Conservation (phyloP, 2,329 filamentous ascomycete species). For the Dactylonectria macrodidyma region DNA sequence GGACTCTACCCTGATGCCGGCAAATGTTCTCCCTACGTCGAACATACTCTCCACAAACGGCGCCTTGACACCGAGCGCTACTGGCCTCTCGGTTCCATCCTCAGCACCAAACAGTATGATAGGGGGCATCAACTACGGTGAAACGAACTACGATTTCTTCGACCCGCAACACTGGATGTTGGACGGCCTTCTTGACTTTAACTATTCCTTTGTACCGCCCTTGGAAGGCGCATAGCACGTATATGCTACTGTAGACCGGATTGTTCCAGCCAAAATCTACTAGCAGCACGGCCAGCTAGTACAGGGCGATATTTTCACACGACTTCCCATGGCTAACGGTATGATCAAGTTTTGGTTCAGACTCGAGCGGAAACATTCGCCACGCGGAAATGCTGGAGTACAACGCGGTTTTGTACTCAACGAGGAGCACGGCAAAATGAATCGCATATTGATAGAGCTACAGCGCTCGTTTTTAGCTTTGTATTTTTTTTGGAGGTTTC, state of each 20-base stretch:
- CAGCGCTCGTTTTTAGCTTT: constrained; percentile 20
- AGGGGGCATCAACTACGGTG: constrained; percentile 70
- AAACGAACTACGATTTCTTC: constrained; percentile 87
- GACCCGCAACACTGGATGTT: constrained; percentile 95
- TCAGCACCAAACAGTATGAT: constrained; percentile 63
- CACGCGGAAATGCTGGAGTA: neutral
- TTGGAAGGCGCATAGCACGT: constrained; percentile 65
- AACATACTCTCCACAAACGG: constrained; percentile 66
- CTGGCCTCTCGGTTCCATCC: constrained; percentile 58
- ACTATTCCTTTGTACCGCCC: constrained; percentile 73
- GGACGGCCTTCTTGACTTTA: constrained; percentile 87
- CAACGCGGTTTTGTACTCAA: constrained; percentile 8
- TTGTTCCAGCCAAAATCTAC: neutral
- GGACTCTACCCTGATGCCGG: constrained; percentile 71
- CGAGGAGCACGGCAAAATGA: constrained; percentile 10
- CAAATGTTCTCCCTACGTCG: constrained; percentile 57
- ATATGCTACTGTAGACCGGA: constrained; percentile 7
- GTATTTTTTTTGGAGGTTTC: constrained; percentile 12
- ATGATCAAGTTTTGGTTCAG: neutral
- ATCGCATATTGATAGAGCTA: constrained; percentile 15
- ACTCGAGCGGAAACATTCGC: neutral
- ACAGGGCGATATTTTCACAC: constrained; percentile 2
- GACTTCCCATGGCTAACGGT: constrained; percentile 3
- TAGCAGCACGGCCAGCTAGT: neutral
- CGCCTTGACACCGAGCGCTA: constrained; percentile 66